These are phyloP conservation scores for Hamigera avellanea DNA, from an alignment of 495 filamentous ascomycete species.

Conservation along the genomic window DNA sequence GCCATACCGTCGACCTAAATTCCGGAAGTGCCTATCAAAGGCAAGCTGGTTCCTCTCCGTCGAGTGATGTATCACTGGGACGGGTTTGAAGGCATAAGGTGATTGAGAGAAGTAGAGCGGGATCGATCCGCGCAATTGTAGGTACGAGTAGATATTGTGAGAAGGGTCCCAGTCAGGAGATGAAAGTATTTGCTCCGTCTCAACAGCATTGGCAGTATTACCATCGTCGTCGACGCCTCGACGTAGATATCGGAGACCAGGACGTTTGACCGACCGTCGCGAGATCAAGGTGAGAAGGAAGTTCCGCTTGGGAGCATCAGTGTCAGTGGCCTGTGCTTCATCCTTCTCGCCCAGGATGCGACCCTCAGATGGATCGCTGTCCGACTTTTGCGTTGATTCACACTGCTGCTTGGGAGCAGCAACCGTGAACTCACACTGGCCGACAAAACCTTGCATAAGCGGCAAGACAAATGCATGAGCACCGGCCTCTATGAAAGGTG, in stretches of 20 bases:
- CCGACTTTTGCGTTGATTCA: constrained; percentile 1
- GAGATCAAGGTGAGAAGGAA: constrained; percentile 83
- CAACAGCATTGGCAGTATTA: constrained; percentile 78
- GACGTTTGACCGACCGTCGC: constrained; percentile 67
- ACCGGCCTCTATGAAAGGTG: constrained; percentile 60
- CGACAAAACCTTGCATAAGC: constrained; percentile 89
- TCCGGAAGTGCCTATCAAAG: constrained; percentile 66
- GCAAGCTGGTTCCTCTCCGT: constrained; percentile 63
- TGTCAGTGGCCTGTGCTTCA: constrained; percentile 14
- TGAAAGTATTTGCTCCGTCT: constrained; percentile 87
- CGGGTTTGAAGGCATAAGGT: constrained; percentile 83
- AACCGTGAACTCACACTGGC: constrained; percentile 68
- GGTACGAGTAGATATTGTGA: constrained; percentile 63
- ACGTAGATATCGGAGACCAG: constrained; percentile 83
- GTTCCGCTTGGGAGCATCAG: constrained; percentile 19
- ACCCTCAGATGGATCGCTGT: constrained; percentile 17
- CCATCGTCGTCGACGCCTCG: constrained; percentile 83
- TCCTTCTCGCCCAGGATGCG: constrained; percentile 22
- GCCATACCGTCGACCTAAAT: constrained; percentile 56
- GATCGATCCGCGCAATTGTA: constrained; percentile 79
- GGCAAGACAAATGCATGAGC: constrained; percentile 57
- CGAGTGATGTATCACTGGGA: constrained; percentile 70
- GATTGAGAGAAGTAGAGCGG: constrained; percentile 89
- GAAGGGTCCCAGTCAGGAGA: constrained; percentile 46
- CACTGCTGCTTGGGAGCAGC: constrained; percentile 18